Conservation (phyloP, 169 alveolate genomes). For the Babesia ovis region DNA sequence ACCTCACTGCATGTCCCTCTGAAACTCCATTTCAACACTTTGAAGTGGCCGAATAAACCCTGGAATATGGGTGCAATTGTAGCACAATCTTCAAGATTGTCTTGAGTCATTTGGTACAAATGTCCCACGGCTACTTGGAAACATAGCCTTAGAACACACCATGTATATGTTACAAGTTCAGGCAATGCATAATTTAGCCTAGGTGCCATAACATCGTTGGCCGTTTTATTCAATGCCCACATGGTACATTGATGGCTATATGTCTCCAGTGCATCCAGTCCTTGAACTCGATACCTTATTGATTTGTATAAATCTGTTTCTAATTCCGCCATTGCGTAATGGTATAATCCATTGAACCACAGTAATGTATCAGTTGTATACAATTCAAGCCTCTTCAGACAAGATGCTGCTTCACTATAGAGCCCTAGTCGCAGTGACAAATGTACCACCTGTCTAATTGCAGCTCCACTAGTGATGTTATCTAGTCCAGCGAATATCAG, state of each 20-base stretch:
- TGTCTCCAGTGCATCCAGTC: slow-evolving; percentile 24
- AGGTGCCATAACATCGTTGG: slow-evolving; percentile 17
- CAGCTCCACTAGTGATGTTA: slow-evolving; percentile 14
- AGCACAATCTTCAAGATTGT: not conserved
- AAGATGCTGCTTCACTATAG: slow-evolving; percentile 31
- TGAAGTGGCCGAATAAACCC: slow-evolving; percentile 8
- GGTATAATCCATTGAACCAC: slow-evolving; percentile 45
- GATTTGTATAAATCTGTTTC: slow-evolving; percentile 1
- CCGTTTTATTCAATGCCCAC: not conserved
- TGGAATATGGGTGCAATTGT: not conserved
- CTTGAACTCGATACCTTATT: slow-evolving; percentile 7
- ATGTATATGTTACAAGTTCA: slow-evolving; percentile 4
- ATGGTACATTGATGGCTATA: slow-evolving; percentile 7
- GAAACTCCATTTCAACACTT: slow-evolving; percentile 19
- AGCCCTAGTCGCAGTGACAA: slow-evolving; percentile 60
- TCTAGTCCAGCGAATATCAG: not conserved
- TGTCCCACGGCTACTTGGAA: slow-evolving; percentile 20
- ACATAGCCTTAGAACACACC: slow-evolving; percentile 3
- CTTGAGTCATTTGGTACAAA: not conserved
- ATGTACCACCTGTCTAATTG: slow-evolving; percentile 3
- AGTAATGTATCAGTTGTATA: slow-evolving; percentile 21
- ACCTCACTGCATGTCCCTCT: slow-evolving; percentile 11
- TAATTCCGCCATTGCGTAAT: slow-evolving; percentile 12
- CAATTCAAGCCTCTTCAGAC: slow-evolving; percentile 23
- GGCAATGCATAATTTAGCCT: slow-evolving; percentile 4